phyloP scores from a whole-genome alignment of 352 stramenopile species.

The Pythium folliculosum region DNA sequence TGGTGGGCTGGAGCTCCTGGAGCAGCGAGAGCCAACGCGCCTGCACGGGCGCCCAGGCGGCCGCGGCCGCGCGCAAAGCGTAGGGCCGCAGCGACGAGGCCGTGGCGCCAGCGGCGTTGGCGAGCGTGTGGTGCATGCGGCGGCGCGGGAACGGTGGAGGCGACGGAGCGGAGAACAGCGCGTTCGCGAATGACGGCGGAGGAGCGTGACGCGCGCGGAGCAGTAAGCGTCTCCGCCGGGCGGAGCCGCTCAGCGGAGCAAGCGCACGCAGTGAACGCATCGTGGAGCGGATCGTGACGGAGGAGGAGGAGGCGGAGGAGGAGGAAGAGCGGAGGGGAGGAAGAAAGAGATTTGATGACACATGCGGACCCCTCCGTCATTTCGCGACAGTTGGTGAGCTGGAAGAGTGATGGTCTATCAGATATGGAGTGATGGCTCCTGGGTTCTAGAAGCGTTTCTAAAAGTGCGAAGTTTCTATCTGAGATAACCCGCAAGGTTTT shows the following conservation, averaged over 20 bases:
- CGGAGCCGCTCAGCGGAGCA: not conserved
- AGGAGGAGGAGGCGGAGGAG: not conserved
- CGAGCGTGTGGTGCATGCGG: conserved; percentile 10
- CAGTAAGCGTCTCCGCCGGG: not conserved
- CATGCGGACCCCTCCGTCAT: not conserved
- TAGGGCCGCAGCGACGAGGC: conserved; percentile 6
- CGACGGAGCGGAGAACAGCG: not conserved
- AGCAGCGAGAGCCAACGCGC: conserved; percentile 19
- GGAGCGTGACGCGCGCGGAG: too few species aligned
- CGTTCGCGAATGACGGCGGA: not conserved
- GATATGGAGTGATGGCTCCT: not conserved
- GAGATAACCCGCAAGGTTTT: conserved; percentile 6
- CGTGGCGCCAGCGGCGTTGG: not conserved
- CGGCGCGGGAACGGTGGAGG: not conserved
- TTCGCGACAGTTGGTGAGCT: not conserved
- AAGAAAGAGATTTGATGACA: conserved; percentile 2
- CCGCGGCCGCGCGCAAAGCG: conserved; percentile 4
- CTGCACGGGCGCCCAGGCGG: conserved; percentile 2
- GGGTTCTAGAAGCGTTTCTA: conserved; percentile 2
- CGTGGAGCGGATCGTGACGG: not conserved
- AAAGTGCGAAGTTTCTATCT: conserved; percentile 4
- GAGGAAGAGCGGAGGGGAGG: not conserved
- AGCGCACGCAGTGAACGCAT: not conserved
- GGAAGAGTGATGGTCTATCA: not conserved
- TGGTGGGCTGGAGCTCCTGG: not conserved